Base-by-base conservation (phyloP, 257 asterid species). In the Ocimum tenuiflorum region DNA sequence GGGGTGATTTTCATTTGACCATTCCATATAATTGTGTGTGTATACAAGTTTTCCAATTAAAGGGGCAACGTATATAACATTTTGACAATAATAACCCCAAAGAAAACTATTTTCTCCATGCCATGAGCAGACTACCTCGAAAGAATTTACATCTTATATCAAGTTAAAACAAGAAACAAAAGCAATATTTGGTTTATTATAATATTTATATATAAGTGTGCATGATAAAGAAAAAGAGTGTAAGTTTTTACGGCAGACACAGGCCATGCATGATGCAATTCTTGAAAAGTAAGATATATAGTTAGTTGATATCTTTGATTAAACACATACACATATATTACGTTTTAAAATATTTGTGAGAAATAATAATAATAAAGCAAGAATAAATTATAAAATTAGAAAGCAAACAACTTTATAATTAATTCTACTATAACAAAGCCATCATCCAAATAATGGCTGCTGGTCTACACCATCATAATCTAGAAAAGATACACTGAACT, bases 221-320 rank as follows among this genome's bases (percentile, higher is more conserved):
- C 62, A 46, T 77, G 86, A 81, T 64, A 77, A 69, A 53, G 77
- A 75, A 71, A 72, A 58, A 72, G 65, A n/a, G 63, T 59, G 63
- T 55, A 78, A 82, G 68, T 62, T 82, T 79, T 17, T 74, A 79
- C 81, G 91, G 95, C 91, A 83, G 95, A 84, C 88, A 84, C 41
- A 75, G 69, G 85, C 77, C 84, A 78, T 85, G 84, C 78, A 83
- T 64, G 80, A 88, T 85, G 70, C 80, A 75, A 36, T 74, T 78
- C 69, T 49, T 72, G 57, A 36, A 79, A 85, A 78, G 89, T 60
- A 73, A 73, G 76, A 73, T 72, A 77, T n/a, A n/a, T n/a, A n/a
- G n/a, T n/a, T n/a, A n/a, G 77, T 79, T 76, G 82, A 83, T 79
- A 80, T 82, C 77, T 82, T 78, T 80, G 76, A 65, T 84, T 86